phyloP scores from a whole-genome alignment of 768 basidiomycete species.

The Cystobasidiopsis lactophilus region DNA sequence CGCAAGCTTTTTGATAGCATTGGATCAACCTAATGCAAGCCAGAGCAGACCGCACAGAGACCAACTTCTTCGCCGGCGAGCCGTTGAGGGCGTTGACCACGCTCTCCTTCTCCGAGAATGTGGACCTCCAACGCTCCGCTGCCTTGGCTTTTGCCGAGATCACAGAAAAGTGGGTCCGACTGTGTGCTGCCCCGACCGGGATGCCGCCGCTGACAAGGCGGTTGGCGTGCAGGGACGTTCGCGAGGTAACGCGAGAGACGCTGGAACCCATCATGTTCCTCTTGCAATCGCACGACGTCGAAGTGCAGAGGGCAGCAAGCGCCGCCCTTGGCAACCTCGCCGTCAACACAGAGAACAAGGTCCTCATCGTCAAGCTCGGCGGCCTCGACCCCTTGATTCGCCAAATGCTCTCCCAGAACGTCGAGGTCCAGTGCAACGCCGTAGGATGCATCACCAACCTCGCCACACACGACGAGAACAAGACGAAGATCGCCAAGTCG shows the following conservation, averaged over 20 bases:
- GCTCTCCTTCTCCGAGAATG: slow-evolving; percentile 95
- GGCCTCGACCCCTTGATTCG: slow-evolving; percentile 93
- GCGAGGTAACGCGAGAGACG: slow-evolving; percentile 86
- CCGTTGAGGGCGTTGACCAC: slow-evolving; percentile 85
- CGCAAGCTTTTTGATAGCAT: neutral
- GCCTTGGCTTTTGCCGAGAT: slow-evolving; percentile 98
- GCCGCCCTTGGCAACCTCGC: slow-evolving; percentile 94
- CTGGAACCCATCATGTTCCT: slow-evolving; percentile 95
- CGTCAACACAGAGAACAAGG: slow-evolving; percentile 96
- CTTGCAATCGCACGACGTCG: slow-evolving; percentile 88
- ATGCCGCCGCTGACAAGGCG: no score
- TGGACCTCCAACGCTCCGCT: slow-evolving; percentile 91
- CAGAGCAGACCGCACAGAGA: slow-evolving; percentile 71
- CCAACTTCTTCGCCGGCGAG: slow-evolving; percentile 90
- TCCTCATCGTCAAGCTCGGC: slow-evolving; percentile 91
- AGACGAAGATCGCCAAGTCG: slow-evolving; percentile 98
- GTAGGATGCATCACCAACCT: slow-evolving; percentile 98
- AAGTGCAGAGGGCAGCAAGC: slow-evolving; percentile 93
- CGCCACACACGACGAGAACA: slow-evolving; percentile 98
- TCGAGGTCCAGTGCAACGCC: slow-evolving; percentile 98
- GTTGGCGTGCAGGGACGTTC: slow-evolving; percentile 40
- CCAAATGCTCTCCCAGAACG: slow-evolving; percentile 96
- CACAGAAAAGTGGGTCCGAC: slow-evolving; percentile 47
- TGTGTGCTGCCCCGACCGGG: neutral
- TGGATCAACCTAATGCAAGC: neutral